Evolutionary conservation across 2,329 filamentous ascomycete species (phyloP).

Genomic region (Colletotrichum nymphaeae): DNA sequence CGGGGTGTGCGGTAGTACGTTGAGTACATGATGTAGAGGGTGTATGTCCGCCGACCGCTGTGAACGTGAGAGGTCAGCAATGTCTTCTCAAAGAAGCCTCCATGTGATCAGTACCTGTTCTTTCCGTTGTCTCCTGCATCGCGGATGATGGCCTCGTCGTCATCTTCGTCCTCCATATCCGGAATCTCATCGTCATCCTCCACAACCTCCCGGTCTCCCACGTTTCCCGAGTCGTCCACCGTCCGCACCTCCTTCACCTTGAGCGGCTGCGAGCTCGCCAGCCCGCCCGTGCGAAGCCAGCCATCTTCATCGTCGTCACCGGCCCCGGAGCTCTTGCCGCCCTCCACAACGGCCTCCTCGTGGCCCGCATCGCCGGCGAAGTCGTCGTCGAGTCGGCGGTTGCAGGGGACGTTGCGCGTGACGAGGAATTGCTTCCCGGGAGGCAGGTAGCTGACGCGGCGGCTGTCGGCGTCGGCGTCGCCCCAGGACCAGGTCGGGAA

Average conservation of each 20-base stretch:
- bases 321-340: slow-evolving; percentile 54
- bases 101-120: slow-evolving; percentile 52
- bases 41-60: slow-evolving; percentile 92
- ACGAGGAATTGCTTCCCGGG: slow-evolving; percentile 94
- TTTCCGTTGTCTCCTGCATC: slow-evolving; percentile 68
- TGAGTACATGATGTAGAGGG: slow-evolving; percentile 97
- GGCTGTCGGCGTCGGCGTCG: slow-evolving; percentile 83
- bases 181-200: slow-evolving; percentile 90
- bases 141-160: slow-evolving; percentile 95
- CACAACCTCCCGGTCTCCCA: slow-evolving; percentile 78
- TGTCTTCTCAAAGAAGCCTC: neutral
- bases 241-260: slow-evolving; percentile 86
- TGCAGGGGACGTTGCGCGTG: slow-evolving; percentile 93
- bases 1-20: slow-evolving; percentile 97
- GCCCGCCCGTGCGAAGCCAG: slow-evolving; percentile 89
- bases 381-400: slow-evolving; percentile 90
- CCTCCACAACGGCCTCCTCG: slow-evolving; percentile 85
- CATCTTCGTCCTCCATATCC: slow-evolving; percentile 98
- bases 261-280: slow-evolving; percentile 79
- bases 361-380: slow-evolving; percentile 90
- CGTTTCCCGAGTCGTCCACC: slow-evolving; percentile 88
- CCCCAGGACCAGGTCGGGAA: slow-evolving; percentile 99
- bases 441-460: slow-evolving; percentile 85
- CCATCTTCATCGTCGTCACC: slow-evolving; percentile 80
- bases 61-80: slow-evolving; percentile 35